Evolutionary conservation across 441 rosid genomes (phyloP), one percentile per base, ranked within the genome.

Genomic region (Brassica hybrid): DNA sequence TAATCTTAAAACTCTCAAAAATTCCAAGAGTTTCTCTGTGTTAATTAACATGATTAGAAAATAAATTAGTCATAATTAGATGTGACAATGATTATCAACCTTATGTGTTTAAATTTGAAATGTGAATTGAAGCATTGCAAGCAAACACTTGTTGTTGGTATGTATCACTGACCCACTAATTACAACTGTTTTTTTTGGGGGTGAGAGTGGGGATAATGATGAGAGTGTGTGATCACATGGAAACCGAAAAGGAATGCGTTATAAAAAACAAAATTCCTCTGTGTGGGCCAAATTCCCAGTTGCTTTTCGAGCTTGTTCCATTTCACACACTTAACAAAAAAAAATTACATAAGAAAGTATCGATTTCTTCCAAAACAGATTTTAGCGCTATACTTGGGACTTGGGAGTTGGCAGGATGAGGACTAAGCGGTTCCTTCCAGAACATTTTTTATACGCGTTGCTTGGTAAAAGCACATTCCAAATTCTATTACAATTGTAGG

Each of bases 161-260:
- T 23, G 64, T 13, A 60, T 60, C 17, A 18, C n/a, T 60, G 36
- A 60, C 65, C 65, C 65, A 60, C 65, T 56, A 17, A 17, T 23
- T 6, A n/a, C 5, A 13, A 59, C 36, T 25, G 64, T 13, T 25
- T 59, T 23, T 11, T 59, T 3, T n/a, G n/a, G n/a, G n/a, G n/a
- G n/a, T 30, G 45, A 34, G 21, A 64, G 50, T 64, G 67, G 67
- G 67, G 67, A 36, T 64, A 64, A 64, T 64, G 50, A 64, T 64
- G 50, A 64, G 48, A 64, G 67, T 16, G 67, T 64, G 67, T 64
- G 67, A 64, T 64, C 67, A 64, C 67, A 64, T 64, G 67, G 48
- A 64, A 61, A 27, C 48, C 67, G 25, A 2, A 62, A 64, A 64
- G 25, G 67, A 64, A 34, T 64, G 67, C 67, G 41, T 63, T 34